These are phyloP conservation scores for Nicotiana tabacum DNA, from an alignment of 257 asterid genomes.

Conservation along the genomic window DNA sequence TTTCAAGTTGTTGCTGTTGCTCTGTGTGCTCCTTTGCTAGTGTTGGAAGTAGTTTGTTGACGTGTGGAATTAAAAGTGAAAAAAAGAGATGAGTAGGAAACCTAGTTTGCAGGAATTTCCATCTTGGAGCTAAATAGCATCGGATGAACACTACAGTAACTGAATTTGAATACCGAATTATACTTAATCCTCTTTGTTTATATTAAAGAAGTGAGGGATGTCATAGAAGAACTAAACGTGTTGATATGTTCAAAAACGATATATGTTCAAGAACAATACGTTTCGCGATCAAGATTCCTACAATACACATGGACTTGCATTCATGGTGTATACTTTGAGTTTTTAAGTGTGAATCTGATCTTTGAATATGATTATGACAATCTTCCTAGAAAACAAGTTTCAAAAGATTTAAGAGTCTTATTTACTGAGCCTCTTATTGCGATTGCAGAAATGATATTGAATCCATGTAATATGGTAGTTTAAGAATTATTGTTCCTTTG, in stretches of 20 bases:
- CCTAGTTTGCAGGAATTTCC: neutral
- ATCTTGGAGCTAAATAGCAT: neutral
- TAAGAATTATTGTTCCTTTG: neutral
- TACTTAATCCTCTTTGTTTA: neutral
- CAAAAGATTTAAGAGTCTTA: neutral
- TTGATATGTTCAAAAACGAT: neutral
- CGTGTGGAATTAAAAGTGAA: neutral
- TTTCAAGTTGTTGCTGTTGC: neutral
- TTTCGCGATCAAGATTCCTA: neutral
- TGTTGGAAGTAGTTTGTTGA: neutral
- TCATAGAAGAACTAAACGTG: neutral
- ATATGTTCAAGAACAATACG: neutral
- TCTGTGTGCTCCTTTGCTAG: neutral
- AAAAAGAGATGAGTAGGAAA: neutral
- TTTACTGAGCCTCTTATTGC: neutral
- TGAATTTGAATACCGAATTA: neutral
- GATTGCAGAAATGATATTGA: neutral
- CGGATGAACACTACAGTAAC: neutral
- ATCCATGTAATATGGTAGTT: neutral
- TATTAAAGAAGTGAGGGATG: neutral
- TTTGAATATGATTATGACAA: neutral
- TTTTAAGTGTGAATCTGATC: neutral
- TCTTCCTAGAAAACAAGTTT: neutral
- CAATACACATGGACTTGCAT: neutral
- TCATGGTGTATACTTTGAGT: neutral